Evolutionary conservation across 805 yeast species (phyloP), one percentile per base, ranked within the genome.

Genomic region (Saccharomycopsis fodiens): DNA sequence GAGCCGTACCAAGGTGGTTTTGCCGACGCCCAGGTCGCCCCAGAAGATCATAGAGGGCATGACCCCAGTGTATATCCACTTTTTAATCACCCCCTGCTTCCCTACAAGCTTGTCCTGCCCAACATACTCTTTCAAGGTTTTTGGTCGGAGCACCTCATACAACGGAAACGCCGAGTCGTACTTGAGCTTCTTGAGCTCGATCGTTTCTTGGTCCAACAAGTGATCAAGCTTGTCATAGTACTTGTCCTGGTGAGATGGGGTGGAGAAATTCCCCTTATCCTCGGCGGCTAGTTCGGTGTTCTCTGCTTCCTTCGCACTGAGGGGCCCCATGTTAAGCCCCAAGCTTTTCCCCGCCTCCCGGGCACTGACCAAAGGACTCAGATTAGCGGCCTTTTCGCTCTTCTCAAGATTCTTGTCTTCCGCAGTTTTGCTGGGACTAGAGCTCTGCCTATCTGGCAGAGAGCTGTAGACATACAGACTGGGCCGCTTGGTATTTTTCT

Each of bases 21-120:
- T 93, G 0, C 70, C 91, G 3, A 88, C 89, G 0, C 98, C 98
- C 1, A 97, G 94, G 1, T 95, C 95, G 0, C 99, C 99, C 85
- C 93, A 84, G 3, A 93, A 64, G 1, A 93, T 78, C 78, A 93
- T 73, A 0, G 96, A 87, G 1, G 97, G 97, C 4, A 85, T 66
- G 34, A 68, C 67, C 5, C 81, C 63, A 17, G 72, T 63, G 31
- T 72, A 69, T 2, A 89, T 70, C 50, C 82, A 85, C 39, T 79
- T 79, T 21, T 78, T 64, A 2, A 93, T 65, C 2, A 81, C 67
- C 1, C 97, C 96, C 64, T 17, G 61, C 54, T 1, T 65, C 0
- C 85, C 82, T 4, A 91, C 68, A 2, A 93, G 63, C 63, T 88
- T 95, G 10, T 68, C 66, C 62, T 93, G 97, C 0, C 99, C 99